Evolutionary conservation across 1,284 basidiomycete species (phyloP), one percentile per base, ranked within the genome.

Genomic region (Termitomyces sp.): DNA sequence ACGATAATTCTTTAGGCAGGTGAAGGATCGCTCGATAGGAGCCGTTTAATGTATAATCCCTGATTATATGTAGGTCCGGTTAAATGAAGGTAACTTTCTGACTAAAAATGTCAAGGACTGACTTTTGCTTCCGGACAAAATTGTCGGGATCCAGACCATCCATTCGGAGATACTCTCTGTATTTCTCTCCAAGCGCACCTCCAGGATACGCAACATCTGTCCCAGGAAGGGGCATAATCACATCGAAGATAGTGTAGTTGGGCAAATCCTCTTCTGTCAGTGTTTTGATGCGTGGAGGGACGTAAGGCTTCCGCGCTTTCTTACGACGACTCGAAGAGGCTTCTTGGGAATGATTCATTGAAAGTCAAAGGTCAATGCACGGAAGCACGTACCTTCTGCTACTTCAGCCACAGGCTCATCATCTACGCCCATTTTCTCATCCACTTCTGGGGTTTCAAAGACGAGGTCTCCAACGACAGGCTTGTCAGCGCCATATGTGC

Each of bases 211-310:
- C 85, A 26, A 97, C 91, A 64, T 96, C 91, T 62, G 86, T 91
- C 4, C 97, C 97, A 21, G 96, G 93, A 30, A 98, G 73, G 5
- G 97, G 96, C 83, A 99, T 91, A 56, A 98, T 83, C 35, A 99
- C 89, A 68, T 99, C 95, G 64, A 92, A 91, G 54, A 99, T 91
- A 3, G 85, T 81, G 68, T 93, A 90, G 47, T 87, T 80, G 57
- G 81, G 73, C 35, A 91, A 67, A 63, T 97, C 91, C 13, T 80
- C 85, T 57, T 82, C 81, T 0, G 83, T 84, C 46, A 99, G 72
- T 3, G 82, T 80, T 69, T 90, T 93, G 57, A 95, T 84, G 24
- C 79, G 82, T 38, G 80, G 81, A 19, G 84, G 66, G 49, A 80
- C 73, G 75, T 82, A 89, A 14, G 74, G 74, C 59, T 79, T 84